Conservation (phyloP, 1,284 basidiomycete species). For the Mycena sp. region DNA sequence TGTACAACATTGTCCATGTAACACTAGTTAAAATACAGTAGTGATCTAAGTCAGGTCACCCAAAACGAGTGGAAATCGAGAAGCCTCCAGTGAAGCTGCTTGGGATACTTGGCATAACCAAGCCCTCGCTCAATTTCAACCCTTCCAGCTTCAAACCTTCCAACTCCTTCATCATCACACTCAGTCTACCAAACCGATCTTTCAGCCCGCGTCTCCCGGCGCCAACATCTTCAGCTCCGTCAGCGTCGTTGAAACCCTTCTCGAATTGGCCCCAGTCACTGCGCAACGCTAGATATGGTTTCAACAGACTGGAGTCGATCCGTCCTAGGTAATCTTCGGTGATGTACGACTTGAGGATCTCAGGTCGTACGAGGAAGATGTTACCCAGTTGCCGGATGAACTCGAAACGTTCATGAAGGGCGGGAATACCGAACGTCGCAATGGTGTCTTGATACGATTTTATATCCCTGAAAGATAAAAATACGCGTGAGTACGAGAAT, state of each 20-base stretch:
- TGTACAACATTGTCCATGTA: constrained; percentile 22
- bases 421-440: constrained; percentile 80
- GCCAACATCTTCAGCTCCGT: constrained; percentile 54
- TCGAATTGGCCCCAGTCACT: constrained; percentile 89
- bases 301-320: constrained; percentile 88
- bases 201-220: constrained; percentile 63
- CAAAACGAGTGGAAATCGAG: constrained; percentile 30
- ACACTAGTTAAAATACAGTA: constrained; percentile 23
- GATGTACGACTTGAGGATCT: constrained; percentile 93
- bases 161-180: constrained; percentile 86
- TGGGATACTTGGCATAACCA: constrained; percentile 59
- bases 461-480: constrained; percentile 74
- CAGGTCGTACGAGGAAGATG: constrained; percentile 93
- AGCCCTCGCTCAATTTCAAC: constrained; percentile 54
- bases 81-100: constrained; percentile 56
- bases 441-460: constrained; percentile 97
- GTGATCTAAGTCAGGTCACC: constrained; percentile 2
- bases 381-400: constrained; percentile 98
- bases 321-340: constrained; percentile 91
- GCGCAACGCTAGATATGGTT: constrained; percentile 91
- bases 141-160: constrained; percentile 67
- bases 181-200: constrained; percentile 77
- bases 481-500: constrained; percentile 8
- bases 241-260: constrained; percentile 74
- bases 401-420: constrained; percentile 95